Evolutionary conservation across 2,329 filamentous ascomycete genomes (phyloP).

Genomic region (Colletotrichum sansevieriae): DNA sequence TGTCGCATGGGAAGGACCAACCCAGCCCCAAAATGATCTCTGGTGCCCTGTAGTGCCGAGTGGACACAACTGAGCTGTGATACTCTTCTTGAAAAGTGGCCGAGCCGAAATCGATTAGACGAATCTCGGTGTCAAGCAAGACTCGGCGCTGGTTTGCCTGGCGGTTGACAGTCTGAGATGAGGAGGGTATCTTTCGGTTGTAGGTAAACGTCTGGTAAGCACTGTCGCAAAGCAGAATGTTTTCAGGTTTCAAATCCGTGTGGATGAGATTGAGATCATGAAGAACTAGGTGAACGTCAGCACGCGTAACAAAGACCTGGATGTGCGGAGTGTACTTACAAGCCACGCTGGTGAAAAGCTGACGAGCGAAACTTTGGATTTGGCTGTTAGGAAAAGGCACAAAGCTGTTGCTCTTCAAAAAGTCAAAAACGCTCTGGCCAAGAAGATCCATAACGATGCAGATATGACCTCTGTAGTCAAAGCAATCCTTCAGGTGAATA

Average conservation of each 20-base stretch:
- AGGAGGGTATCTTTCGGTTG: slow-evolving; percentile 77
- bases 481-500: slow-evolving; percentile 96
- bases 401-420: slow-evolving; percentile 94
- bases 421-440: slow-evolving; percentile 98
- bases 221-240: slow-evolving; percentile 75
- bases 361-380: slow-evolving; percentile 95
- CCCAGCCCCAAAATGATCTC: slow-evolving; percentile 79
- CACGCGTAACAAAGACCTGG: not conserved
- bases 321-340: slow-evolving; percentile 72
- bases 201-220: slow-evolving; percentile 79
- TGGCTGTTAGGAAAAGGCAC: slow-evolving; percentile 98
- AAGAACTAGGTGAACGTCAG: slow-evolving; percentile 71
- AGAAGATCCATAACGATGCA: slow-evolving; percentile 85
- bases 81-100: slow-evolving; percentile 81
- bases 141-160: slow-evolving; percentile 75
- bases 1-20: slow-evolving; percentile 80
- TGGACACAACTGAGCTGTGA: slow-evolving; percentile 78
- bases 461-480: slow-evolving; percentile 97
- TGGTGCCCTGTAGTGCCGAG: slow-evolving; percentile 76
- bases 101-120: slow-evolving; percentile 79
- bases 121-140: slow-evolving; percentile 76
- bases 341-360: slow-evolving; percentile 97
- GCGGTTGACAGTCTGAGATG: slow-evolving; percentile 69
- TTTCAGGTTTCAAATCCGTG: slow-evolving; percentile 81
- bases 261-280: slow-evolving; percentile 98